Evolutionary conservation across 1,284 basidiomycete genomes (phyloP).

Genomic region (Meira miltonrushii): DNA sequence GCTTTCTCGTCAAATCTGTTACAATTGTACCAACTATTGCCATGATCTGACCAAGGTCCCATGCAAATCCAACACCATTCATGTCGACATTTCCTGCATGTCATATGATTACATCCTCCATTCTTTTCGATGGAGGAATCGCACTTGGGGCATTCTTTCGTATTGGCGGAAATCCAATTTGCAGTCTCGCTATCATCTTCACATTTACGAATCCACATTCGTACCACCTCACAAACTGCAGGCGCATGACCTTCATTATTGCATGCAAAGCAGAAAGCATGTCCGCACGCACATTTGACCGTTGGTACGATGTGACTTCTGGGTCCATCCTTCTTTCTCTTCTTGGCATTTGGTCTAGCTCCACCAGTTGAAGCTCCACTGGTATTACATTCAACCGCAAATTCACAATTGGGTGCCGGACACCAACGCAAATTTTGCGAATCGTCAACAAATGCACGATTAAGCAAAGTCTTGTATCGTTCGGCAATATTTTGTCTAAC

Average conservation of each 20-base stretch:
- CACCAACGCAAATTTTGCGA: constrained; percentile 83
- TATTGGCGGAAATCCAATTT: constrained; percentile 99
- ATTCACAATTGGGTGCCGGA: constrained; percentile 64
- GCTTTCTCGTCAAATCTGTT: constrained; percentile 94
- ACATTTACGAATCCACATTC: constrained; percentile 94
- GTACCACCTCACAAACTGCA: constrained; percentile 79
- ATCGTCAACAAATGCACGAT: constrained; percentile 84
- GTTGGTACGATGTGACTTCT: constrained; percentile 70
- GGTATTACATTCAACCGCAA: constrained; percentile 81
- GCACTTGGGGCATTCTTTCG: constrained; percentile 88
- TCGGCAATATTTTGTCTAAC: constrained; percentile 8
- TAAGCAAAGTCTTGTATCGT: constrained; percentile 76
- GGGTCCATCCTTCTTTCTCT: constrained; percentile 4
- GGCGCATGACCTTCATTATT: constrained; percentile 71
- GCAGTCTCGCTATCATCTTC: constrained; percentile 95
- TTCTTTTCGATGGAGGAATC: constrained; percentile 99
- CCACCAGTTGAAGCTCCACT: constrained; percentile 57
- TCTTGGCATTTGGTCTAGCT: neutral
- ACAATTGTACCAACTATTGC: constrained; percentile 95
- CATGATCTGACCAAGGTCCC: constrained; percentile 96
- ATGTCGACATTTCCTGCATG: constrained; percentile 48
- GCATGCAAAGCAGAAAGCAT: constrained; percentile 62
- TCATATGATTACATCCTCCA: constrained; percentile 71
- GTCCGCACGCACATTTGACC: constrained; percentile 69
- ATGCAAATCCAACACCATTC: constrained; percentile 64